Evolutionary conservation across 1,284 basidiomycete species (phyloP).

Genomic region (Malassezia arunalokei): DNA sequence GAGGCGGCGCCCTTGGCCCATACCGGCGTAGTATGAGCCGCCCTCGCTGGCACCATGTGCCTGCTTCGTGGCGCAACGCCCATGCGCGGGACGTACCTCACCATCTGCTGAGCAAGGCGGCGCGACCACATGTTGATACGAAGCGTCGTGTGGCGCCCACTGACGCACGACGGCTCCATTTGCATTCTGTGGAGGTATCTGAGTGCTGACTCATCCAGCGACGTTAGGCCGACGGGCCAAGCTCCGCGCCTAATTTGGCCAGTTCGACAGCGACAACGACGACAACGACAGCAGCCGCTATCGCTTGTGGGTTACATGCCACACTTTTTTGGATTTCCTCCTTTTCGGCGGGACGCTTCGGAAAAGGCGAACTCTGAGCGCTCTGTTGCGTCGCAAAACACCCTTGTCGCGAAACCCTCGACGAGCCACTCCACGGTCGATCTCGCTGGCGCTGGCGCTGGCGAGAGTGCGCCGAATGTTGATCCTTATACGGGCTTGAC

Average conservation of each 20-base stretch:
- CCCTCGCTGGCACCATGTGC: too few species aligned
- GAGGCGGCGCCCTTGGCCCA: neutral
- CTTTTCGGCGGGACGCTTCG: neutral
- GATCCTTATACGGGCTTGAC: neutral
- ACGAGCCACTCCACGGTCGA: too few species aligned
- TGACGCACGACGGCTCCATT: too few species aligned
- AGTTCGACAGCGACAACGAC: neutral
- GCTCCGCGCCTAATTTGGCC: neutral
- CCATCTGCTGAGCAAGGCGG: too few species aligned
- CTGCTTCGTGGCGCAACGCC: too few species aligned
- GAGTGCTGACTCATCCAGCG: too few species aligned
- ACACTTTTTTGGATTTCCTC: slow-evolving; percentile 3
- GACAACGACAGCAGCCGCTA: neutral
- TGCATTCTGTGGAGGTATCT: too few species aligned
- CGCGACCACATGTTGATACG: too few species aligned
- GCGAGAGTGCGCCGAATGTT: neutral
- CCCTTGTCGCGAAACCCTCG: too few species aligned
- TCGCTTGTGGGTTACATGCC: neutral
- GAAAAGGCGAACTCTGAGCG: neutral
- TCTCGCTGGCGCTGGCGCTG: neutral
- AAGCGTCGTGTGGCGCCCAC: too few species aligned
- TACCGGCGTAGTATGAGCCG: neutral
- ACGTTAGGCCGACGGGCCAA: neutral
- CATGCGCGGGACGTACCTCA: too few species aligned
- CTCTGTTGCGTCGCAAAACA: neutral